These are phyloP conservation scores for Serendipita sp. DNA, from an alignment of 768 basidiomycete genomes.

Conservation along the genomic window DNA sequence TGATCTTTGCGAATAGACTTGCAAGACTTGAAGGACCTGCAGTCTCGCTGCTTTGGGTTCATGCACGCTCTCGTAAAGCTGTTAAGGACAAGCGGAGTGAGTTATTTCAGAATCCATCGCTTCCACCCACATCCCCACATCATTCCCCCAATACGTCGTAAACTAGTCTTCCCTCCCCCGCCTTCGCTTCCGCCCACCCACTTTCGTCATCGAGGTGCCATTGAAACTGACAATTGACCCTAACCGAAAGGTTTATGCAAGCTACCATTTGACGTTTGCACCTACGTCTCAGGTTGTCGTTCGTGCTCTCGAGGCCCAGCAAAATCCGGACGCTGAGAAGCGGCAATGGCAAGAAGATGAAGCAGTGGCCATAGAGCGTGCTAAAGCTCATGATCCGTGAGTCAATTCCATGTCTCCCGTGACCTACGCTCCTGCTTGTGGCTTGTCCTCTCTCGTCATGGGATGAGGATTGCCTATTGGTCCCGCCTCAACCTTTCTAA, in stretches of 20 bases:
- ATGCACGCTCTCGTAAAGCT: slow-evolving; percentile 47
- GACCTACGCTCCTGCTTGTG: neutral
- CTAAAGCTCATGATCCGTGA: neutral
- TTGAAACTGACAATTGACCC: slow-evolving; percentile 8
- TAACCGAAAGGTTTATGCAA: slow-evolving; percentile 35
- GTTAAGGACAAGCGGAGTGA: slow-evolving; percentile 44
- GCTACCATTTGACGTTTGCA: slow-evolving; percentile 47
- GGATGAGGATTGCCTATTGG: neutral
- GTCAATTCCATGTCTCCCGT: neutral
- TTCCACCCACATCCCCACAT: neutral
- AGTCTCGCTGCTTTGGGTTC: slow-evolving; percentile 43
- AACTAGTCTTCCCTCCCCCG: neutral
- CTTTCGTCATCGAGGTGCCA: neutral
- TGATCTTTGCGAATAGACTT: slow-evolving; percentile 23
- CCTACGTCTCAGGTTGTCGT: slow-evolving; percentile 44
- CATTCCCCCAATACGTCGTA: slow-evolving; percentile 8
- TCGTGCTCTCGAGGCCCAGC: slow-evolving; percentile 24
- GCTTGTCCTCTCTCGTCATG: neutral
- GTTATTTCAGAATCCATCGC: slow-evolving; percentile 13
- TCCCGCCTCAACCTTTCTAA: neutral
- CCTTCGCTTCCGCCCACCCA: slow-evolving; percentile 9
- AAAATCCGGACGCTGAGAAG: slow-evolving; percentile 13
- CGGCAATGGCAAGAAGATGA: slow-evolving; percentile 15
- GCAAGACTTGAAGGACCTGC: slow-evolving; percentile 51
- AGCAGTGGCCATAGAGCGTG: neutral